Evolutionary conservation across 495 filamentous ascomycete genomes (phyloP).

Genomic region (Aspergillus carlsbadensis): DNA sequence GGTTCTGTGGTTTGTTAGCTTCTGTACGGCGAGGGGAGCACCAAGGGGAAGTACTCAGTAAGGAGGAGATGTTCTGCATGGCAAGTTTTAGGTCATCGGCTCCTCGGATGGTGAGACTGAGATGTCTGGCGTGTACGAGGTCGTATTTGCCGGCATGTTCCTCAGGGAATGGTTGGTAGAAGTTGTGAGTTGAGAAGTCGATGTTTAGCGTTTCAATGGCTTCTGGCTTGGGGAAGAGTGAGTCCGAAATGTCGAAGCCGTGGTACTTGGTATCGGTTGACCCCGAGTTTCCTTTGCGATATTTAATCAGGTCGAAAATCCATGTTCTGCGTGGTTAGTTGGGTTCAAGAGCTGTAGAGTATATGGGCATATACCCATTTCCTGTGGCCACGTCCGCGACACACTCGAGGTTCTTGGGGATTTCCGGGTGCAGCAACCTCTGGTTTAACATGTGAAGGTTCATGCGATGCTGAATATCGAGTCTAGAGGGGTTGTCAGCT

Average conservation of each 20-base stretch:
- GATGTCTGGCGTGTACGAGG: constrained; percentile 4
- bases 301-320: constrained; percentile 4
- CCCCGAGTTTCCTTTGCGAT: neutral
- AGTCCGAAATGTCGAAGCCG: constrained; percentile 7
- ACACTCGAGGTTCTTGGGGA: neutral
- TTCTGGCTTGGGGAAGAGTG: constrained; percentile 3
- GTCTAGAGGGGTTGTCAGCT: neutral
- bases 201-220: neutral
- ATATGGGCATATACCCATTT: neutral
- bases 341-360: neutral
- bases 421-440: neutral
- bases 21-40: neutral
- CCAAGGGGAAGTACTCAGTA: neutral
- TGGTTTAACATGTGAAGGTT: neutral
- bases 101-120: neutral
- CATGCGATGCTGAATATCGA: constrained; percentile 9
- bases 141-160: constrained; percentile 13
- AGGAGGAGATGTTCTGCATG: constrained; percentile 1
- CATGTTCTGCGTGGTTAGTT: neutral
- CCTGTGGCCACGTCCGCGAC: constrained; percentile 14
- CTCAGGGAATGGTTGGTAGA: constrained; percentile 6
- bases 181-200: constrained; percentile 9
- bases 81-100: neutral
- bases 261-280: constrained; percentile 1
- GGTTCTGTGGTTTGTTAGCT: constrained; percentile 8